Percentiles rank a stretch among this genome's conserved stretches.
Conservation (phyloP, 805 yeast genomes). For the Barnettozyma siamensis region DNA sequence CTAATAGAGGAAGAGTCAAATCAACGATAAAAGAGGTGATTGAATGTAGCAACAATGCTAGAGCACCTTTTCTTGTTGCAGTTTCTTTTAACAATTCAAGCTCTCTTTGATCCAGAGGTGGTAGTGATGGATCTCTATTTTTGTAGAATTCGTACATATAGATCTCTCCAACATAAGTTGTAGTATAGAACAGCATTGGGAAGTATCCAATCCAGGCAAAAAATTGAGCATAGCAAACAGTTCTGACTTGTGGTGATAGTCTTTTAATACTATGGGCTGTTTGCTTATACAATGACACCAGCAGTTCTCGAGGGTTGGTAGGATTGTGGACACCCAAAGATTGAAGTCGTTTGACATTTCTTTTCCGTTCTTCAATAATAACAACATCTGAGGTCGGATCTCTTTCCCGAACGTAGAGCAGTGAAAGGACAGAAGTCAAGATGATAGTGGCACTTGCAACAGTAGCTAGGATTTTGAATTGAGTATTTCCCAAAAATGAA, state of each 20-base stretch:
- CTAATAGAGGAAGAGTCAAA: conserved; percentile 38
- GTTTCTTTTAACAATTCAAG: conserved; percentile 36
- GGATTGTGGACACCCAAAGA: conserved; percentile 33
- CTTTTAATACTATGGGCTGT: conserved; percentile 31
- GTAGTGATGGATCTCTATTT: conserved; percentile 30
- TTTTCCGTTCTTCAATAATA: conserved; percentile 33
- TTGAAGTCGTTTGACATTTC: conserved; percentile 27
- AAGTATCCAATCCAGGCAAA: conserved; percentile 69
- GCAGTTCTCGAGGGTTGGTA: conserved; percentile 12
- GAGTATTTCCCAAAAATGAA: conserved; percentile 40
- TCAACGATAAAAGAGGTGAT: conserved; percentile 41
- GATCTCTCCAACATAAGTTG: conserved; percentile 59
- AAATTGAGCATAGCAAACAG: conserved; percentile 51
- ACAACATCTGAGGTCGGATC: conserved; percentile 39
- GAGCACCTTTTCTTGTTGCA: conserved; percentile 46
- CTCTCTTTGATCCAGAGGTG: conserved; percentile 33
- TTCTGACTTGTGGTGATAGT: conserved; percentile 45
- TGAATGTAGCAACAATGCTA: conserved; percentile 46
- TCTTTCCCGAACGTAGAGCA: conserved; percentile 37
- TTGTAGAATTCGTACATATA: conserved; percentile 35
- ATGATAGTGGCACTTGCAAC: conserved; percentile 37
- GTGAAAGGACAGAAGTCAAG: conserved; percentile 31
- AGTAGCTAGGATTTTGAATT: conserved; percentile 44
- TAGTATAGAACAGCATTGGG: conserved; percentile 58
- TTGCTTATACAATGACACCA: conserved; percentile 26